phyloP scores from a whole-genome alignment of 345 rosid genomes.

The Melastoma malabathricum region DNA sequence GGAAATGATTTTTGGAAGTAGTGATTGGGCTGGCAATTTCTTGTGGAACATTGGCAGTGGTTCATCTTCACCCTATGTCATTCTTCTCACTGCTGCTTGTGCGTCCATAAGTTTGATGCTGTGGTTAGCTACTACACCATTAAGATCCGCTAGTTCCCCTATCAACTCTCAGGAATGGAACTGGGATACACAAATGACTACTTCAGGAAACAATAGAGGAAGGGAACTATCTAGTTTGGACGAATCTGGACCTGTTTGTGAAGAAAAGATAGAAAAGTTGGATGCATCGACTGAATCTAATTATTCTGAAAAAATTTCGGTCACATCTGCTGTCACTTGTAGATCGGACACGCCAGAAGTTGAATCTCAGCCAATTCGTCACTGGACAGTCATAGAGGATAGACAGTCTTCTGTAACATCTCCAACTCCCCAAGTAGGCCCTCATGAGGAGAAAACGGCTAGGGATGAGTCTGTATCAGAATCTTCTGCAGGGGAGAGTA shows the following conservation, averaged over 20 bases:
- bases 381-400: slow-evolving; percentile 27
- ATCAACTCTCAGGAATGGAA: slow-evolving; percentile 42
- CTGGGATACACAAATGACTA: slow-evolving; percentile 30
- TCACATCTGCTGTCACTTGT: slow-evolving; percentile 22
- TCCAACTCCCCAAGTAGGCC: slow-evolving; percentile 12
- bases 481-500: slow-evolving; percentile 20
- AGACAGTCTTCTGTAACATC: slow-evolving; percentile 18
- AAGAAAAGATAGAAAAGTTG: slow-evolving; percentile 17
- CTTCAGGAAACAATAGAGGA: slow-evolving; percentile 21
- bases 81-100: slow-evolving; percentile 50
- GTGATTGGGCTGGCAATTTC: slow-evolving; percentile 85
- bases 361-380: slow-evolving; percentile 41
- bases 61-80: slow-evolving; percentile 35
- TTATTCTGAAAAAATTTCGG: slow-evolving; percentile 24
- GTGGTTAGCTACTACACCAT: slow-evolving; percentile 78
- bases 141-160: slow-evolving; percentile 57
- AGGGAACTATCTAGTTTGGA: slow-evolving; percentile 26
- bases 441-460: slow-evolving; percentile 13
- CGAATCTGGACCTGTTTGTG: slow-evolving; percentile 17
- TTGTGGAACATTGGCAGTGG: slow-evolving; percentile 51
- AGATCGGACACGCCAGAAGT: slow-evolving; percentile 42
- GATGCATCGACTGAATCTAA: slow-evolving; percentile 17
- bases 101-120: slow-evolving; percentile 70
- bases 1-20: slow-evolving; percentile 79
- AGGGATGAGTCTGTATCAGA: slow-evolving; percentile 5